Evolutionary conservation across 2,329 filamentous ascomycete genomes (phyloP).

Genomic region (Dothideomycetidae sp.): DNA sequence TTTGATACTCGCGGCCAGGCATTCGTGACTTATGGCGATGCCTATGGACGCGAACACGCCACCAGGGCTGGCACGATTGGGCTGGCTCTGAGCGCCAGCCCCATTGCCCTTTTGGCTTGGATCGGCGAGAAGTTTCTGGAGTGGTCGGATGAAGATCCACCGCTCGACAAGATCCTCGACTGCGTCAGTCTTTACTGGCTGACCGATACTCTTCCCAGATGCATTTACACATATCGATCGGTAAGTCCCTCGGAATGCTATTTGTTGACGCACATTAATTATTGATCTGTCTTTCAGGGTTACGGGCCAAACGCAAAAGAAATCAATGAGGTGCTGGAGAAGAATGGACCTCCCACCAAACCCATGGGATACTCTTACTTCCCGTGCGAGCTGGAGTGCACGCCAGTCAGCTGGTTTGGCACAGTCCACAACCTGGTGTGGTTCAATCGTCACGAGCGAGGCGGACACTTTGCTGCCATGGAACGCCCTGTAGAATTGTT

Average conservation of each 20-base stretch:
- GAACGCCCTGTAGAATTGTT: conserved; percentile 22
- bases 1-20: conserved; percentile 24
- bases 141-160: conserved; percentile 35
- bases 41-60: conserved; percentile 40
- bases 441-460: conserved; percentile 25
- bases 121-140: conserved; percentile 43
- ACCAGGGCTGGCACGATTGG: conserved; percentile 44
- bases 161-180: conserved; percentile 31
- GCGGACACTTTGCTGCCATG: conserved; percentile 28
- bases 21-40: conserved; percentile 31
- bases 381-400: conserved; percentile 28
- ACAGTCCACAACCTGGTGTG: conserved; percentile 27
- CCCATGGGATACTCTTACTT: conserved; percentile 33
- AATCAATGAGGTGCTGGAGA: background rate
- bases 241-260: conserved; percentile 1
- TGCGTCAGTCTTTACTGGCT: conserved; percentile 42
- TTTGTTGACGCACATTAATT: background rate
- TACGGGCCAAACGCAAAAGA: conserved; percentile 5
- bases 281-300: background rate
- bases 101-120: conserved; percentile 44
- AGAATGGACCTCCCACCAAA: conserved; percentile 18
- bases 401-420: conserved; percentile 25
- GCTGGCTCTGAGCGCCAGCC: conserved; percentile 38
- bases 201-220: conserved; percentile 26
- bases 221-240: conserved; percentile 36